phyloP scores from a whole-genome alignment of 1,284 basidiomycete species.

The Cutaneotrichosporon dermatis region DNA sequence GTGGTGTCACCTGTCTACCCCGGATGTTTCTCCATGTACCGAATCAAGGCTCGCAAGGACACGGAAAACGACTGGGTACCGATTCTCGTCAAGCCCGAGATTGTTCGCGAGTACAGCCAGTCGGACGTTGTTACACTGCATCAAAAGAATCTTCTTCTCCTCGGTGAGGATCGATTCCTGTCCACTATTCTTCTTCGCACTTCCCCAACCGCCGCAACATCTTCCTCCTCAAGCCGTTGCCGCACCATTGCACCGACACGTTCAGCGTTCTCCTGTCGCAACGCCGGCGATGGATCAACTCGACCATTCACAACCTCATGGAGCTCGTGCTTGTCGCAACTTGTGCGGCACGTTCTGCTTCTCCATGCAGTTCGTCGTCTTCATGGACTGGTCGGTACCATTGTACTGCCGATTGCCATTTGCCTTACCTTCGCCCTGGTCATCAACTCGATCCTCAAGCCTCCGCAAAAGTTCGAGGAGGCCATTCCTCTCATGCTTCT shows the following conservation, averaged over 20 bases:
- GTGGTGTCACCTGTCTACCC: slow-evolving; percentile 99
- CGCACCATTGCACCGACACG: slow-evolving; percentile 91
- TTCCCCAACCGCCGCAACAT: slow-evolving; percentile 98
- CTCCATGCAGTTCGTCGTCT: slow-evolving; percentile 96
- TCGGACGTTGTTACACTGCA: slow-evolving; percentile 88
- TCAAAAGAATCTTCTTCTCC: slow-evolving; percentile 92
- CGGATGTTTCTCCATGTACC: slow-evolving; percentile 99
- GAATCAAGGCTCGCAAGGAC: slow-evolving; percentile 85
- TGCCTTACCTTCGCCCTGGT: slow-evolving; percentile 83
- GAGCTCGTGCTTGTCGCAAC: slow-evolving; percentile 96
- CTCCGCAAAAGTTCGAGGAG: slow-evolving; percentile 80
- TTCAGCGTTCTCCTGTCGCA: slow-evolving; percentile 92
- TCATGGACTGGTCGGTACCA: slow-evolving; percentile 97
- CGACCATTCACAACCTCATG: slow-evolving; percentile 98
- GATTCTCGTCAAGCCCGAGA: slow-evolving; percentile 93
- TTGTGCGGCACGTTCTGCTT: slow-evolving; percentile 95
- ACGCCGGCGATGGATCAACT: slow-evolving; percentile 98
- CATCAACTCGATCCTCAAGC: slow-evolving; percentile 71
- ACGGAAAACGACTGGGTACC: slow-evolving; percentile 96
- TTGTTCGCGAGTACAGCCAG: slow-evolving; percentile 95
- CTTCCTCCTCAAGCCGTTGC: slow-evolving; percentile 94
- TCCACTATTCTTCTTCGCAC: slow-evolving; percentile 91
- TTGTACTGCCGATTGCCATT: slow-evolving; percentile 93
- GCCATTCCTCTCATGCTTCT: slow-evolving; percentile 92
- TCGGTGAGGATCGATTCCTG: slow-evolving; percentile 98